These are phyloP conservation scores for Limtongia smithiae DNA, from an alignment of 805 yeast genomes.

Conservation along the genomic window DNA sequence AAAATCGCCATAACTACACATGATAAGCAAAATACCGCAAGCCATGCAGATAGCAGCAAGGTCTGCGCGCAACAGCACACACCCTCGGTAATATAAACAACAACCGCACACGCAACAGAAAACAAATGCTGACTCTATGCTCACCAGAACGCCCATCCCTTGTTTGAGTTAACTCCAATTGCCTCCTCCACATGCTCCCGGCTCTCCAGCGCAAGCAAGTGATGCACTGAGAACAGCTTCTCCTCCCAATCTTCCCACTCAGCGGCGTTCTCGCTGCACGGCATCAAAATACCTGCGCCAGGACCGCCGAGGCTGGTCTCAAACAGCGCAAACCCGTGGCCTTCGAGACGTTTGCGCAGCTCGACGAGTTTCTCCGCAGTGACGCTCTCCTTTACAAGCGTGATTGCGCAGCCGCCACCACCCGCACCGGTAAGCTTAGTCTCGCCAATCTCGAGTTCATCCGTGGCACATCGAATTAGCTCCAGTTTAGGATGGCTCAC, in stretches of 20 bases:
- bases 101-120: no score
- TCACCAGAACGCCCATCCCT: conserved; percentile 62
- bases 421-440: conserved; percentile 98
- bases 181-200: conserved; percentile 49
- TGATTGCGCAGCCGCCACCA: conserved; percentile 98
- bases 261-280: conserved; percentile 22
- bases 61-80: no score
- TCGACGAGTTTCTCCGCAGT: conserved; percentile 39
- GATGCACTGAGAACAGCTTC: conserved; percentile 31
- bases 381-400: conserved; percentile 54
- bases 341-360: conserved; percentile 38
- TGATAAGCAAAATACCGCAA: no score
- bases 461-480: conserved; percentile 62
- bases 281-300: conserved; percentile 62
- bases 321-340: conserved; percentile 65
- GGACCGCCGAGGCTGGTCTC: conserved; percentile 83
- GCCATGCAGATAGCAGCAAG: no score
- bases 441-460: conserved; percentile 64
- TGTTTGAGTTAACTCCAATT: conserved; percentile 44
- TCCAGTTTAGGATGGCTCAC: conserved; percentile 94
- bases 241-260: conserved; percentile 29
- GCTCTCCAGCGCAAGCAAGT: conserved; percentile 41
- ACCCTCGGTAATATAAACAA: no score
- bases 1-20: no score
- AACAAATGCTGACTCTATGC: no score